phyloP scores from a whole-genome alignment of 371 early-diverging fungal genomes.

The Mucor saturninus region DNA sequence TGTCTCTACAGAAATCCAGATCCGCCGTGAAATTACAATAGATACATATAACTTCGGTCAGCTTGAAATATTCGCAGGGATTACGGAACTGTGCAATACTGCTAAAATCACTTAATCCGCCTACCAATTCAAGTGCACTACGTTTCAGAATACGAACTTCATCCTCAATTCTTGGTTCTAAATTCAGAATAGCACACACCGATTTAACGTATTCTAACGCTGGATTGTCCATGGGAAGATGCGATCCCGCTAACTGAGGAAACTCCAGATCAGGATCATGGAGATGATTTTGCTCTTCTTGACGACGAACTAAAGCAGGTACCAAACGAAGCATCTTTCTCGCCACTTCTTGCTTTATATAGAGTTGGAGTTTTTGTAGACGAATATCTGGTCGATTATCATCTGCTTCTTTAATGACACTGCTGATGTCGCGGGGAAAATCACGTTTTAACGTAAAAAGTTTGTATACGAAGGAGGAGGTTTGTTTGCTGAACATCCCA shows the following conservation, averaged over 20 bases:
- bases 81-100: constrained; percentile 74
- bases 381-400: constrained; percentile 24
- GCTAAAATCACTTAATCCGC: constrained; percentile 80
- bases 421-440: constrained; percentile 20
- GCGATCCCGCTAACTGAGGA: constrained; percentile 75
- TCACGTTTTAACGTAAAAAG: constrained; percentile 23
- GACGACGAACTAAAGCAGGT: constrained; percentile 33
- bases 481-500: constrained; percentile 56
- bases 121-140: constrained; percentile 73
- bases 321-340: constrained; percentile 48
- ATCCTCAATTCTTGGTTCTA: constrained; percentile 70
- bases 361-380: constrained; percentile 40
- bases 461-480: constrained; percentile 28
- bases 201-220: constrained; percentile 83
- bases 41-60: constrained; percentile 86
- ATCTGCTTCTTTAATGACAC: constrained; percentile 17
- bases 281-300: constrained; percentile 22
- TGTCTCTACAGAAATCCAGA: constrained; percentile 89
- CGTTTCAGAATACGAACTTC: constrained; percentile 74
- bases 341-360: constrained; percentile 51
- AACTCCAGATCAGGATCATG: constrained; percentile 50
- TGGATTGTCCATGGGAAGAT: constrained; percentile 61
- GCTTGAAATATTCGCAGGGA: constrained; percentile 77
- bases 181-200: constrained; percentile 70
- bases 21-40: constrained; percentile 85